phyloP scores from a whole-genome alignment of 202 grass and related monocot genomes.

The Setaria viridis region DNA sequence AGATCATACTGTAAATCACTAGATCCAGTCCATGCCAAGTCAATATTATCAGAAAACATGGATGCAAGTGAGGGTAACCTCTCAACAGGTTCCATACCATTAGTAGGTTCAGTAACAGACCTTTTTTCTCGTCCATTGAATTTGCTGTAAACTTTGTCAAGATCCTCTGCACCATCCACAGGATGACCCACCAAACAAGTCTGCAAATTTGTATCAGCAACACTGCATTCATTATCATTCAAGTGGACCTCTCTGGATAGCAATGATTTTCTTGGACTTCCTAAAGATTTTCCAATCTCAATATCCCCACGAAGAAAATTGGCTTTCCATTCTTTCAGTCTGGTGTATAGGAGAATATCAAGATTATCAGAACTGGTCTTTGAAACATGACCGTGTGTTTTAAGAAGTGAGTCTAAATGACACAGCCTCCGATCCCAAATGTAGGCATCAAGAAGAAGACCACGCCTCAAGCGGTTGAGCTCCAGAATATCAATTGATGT shows the following conservation, averaged over 20 bases:
- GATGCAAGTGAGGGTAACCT: constrained; percentile 69
- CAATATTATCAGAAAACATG: constrained; percentile 86
- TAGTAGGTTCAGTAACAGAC: constrained; percentile 39
- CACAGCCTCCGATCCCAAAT: constrained; percentile 76
- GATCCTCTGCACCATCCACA: constrained; percentile 54
- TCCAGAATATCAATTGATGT: constrained; percentile 84
- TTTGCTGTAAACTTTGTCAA: constrained; percentile 66
- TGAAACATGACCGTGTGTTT: constrained; percentile 55
- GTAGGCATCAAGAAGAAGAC: constrained; percentile 84
- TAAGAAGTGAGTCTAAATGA: constrained; percentile 71
- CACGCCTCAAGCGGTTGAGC: constrained; percentile 81
- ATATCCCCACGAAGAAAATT: constrained; percentile 46
- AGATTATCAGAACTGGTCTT: constrained; percentile 38
- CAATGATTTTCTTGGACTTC: constrained; percentile 60
- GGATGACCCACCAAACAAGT: constrained; percentile 54
- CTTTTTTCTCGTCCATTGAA: constrained; percentile 47
- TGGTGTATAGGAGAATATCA: constrained; percentile 40
- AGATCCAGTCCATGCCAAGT: constrained; percentile 93
- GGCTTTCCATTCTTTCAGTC: constrained; percentile 55
- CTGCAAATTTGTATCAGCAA: constrained; percentile 61
- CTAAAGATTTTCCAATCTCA: constrained; percentile 44
- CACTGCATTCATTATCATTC: constrained; percentile 53
- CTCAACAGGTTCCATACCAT: constrained; percentile 56
- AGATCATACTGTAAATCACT: constrained; percentile 59
- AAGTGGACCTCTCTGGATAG: constrained; percentile 53